Evolutionary conservation across 1,284 basidiomycete genomes (phyloP).

Genomic region (Naganishia albida): DNA sequence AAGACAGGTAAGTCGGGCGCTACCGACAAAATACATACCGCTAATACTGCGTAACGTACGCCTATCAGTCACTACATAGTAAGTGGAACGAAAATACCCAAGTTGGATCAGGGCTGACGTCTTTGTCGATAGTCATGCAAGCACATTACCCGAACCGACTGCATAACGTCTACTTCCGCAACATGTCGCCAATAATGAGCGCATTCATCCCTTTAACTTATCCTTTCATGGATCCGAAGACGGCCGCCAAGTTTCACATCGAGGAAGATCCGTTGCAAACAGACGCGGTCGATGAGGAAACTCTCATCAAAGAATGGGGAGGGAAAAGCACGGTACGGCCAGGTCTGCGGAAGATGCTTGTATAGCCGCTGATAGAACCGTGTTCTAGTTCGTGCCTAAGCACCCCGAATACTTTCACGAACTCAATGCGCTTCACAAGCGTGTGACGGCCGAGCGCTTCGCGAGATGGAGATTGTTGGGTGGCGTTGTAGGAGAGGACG

Average conservation of each 20-base stretch:
- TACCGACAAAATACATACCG: neutral
- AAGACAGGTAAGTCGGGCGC: conserved; percentile 5
- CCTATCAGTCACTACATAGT: conserved; percentile 5
- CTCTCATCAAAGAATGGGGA: conserved; percentile 24
- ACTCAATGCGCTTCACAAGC: conserved; percentile 3
- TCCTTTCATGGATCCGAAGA: conserved; percentile 32
- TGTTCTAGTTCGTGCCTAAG: conserved; percentile 23
- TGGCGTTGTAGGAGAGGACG: conserved; percentile 26
- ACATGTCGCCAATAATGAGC: conserved; percentile 27
- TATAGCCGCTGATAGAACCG: too few species aligned
- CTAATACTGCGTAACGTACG: neutral
- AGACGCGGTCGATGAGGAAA: conserved; percentile 17
- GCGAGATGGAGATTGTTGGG: conserved; percentile 22
- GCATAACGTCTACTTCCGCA: conserved; percentile 31
- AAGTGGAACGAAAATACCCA: neutral
- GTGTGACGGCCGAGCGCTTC: conserved; percentile 17
- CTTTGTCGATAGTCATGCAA: conserved; percentile 27
- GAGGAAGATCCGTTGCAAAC: conserved; percentile 23
- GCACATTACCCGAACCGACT: conserved; percentile 32
- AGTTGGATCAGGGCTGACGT: too few species aligned
- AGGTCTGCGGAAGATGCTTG: neutral
- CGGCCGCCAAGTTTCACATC: conserved; percentile 22
- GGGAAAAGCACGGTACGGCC: conserved; percentile 23
- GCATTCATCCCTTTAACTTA: conserved; percentile 27
- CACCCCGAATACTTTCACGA: conserved; percentile 25